Conservation (phyloP, 306 rosid genomes). For the Leucaena leucocephala region DNA sequence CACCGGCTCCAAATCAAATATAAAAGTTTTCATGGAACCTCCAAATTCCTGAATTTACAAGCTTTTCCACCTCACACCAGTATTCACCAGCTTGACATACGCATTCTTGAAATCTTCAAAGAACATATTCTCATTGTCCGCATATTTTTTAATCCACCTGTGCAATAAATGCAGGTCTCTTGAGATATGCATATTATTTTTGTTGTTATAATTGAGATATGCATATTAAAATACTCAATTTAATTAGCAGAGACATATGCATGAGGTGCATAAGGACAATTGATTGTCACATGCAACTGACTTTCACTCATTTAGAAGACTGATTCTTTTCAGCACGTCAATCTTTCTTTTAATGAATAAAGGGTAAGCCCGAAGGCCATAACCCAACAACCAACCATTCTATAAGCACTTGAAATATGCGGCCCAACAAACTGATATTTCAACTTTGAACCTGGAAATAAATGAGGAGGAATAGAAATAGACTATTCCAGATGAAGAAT, state of each 20-base stretch:
- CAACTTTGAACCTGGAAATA: conserved; percentile 26
- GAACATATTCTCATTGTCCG: conserved; percentile 66
- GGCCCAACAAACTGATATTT: neutral
- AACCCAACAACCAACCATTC: neutral
- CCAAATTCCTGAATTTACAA: conserved; percentile 29
- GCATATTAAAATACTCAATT: conserved; percentile 29
- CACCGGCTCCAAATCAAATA: neutral
- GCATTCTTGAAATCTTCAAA: conserved; percentile 81
- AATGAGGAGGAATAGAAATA: neutral
- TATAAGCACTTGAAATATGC: conserved; percentile 4
- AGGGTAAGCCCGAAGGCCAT: neutral
- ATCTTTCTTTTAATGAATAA: neutral
- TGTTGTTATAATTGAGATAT: no score
- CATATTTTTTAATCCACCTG: conserved; percentile 87
- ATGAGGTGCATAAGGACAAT: conserved; percentile 32
- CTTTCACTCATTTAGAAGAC: conserved; percentile 12
- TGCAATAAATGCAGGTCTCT: conserved; percentile 26
- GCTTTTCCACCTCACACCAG: conserved; percentile 79
- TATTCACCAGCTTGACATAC: conserved; percentile 80
- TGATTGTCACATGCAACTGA: conserved; percentile 23
- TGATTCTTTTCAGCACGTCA: conserved; percentile 6
- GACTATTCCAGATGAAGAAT: conserved; percentile 29
- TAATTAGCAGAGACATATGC: conserved; percentile 21
- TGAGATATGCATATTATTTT: conserved; percentile 35
- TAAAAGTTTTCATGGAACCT: conserved; percentile 9